Conservation (phyloP, 2,329 filamentous ascomycete genomes). For the Phyllosticta paracitricarpa region DNA sequence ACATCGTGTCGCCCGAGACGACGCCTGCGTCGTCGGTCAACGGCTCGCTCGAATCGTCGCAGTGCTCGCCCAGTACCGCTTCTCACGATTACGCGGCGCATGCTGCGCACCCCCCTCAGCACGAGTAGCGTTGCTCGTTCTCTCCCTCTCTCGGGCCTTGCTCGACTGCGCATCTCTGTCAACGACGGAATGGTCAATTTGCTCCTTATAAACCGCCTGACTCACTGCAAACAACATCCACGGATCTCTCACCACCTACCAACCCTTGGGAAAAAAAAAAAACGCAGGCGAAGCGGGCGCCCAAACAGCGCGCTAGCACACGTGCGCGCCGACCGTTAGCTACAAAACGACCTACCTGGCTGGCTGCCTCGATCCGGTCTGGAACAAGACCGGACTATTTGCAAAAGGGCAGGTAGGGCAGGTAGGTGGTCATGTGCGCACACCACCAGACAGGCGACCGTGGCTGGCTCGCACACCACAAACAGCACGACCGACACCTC, state of each 20-base stretch:
- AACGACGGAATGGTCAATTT: not conserved
- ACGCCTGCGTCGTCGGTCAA: conserved; percentile 27
- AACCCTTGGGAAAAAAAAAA: not conserved
- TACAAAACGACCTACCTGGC: too few relatives aligned
- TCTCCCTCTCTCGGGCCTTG: not conserved
- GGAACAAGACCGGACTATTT: not conserved
- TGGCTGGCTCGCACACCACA: not conserved
- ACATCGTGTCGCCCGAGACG: conserved; percentile 36
- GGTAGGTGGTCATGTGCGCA: not conserved
- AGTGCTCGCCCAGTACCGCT: conserved; percentile 22
- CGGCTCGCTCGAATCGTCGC: conserved; percentile 27
- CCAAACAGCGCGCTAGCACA: not conserved
- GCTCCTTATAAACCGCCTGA: not conserved
- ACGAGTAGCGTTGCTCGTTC: conserved; percentile 8
- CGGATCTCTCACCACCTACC: not conserved
- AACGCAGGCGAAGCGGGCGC: too few relatives aligned
- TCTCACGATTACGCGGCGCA: conserved; percentile 14
- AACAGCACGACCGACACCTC: not conserved
- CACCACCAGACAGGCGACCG: not conserved
- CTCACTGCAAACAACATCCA: not conserved
- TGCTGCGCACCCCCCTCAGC: not conserved
- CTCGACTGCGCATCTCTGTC: not conserved
- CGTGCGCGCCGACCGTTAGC: not conserved
- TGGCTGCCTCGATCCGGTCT: not conserved
- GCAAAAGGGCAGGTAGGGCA: not conserved